Conservation (phyloP, 1,284 basidiomycete genomes). For the Wolfiporia cocos region DNA sequence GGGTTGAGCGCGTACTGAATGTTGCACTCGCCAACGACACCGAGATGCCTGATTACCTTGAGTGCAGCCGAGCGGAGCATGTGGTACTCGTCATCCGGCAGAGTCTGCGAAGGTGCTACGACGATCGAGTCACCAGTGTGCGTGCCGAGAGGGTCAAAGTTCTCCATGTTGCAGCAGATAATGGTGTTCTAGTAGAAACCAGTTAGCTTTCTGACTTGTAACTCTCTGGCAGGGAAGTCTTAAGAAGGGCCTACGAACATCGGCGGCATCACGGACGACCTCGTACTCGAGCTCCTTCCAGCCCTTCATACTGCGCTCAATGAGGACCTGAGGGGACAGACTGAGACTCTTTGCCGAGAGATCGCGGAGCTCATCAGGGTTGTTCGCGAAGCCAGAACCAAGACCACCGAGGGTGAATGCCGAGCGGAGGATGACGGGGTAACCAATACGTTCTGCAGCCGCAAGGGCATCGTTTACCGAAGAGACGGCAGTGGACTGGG, state of each 20-base stretch:
- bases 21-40: constrained; percentile 98
- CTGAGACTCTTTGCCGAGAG: constrained; percentile 89
- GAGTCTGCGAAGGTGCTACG: constrained; percentile 96
- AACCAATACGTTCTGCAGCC: constrained; percentile 90
- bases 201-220: background rate
- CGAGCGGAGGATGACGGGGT: constrained; percentile 97
- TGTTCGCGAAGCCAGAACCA: constrained; percentile 96
- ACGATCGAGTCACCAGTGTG: constrained; percentile 99
- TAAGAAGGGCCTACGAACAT: too few relatives aligned
- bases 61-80: constrained; percentile 98
- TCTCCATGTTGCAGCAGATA: constrained; percentile 97
- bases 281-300: constrained; percentile 99
- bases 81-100: constrained; percentile 98
- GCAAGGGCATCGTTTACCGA: constrained; percentile 88
- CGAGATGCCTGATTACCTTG: constrained; percentile 86
- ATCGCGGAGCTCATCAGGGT: constrained; percentile 93
- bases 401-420: constrained; percentile 98
- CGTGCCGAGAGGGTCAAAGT: constrained; percentile 98
- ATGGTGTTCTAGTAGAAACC: constrained; percentile 67
- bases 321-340: constrained; percentile 92
- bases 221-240: too few relatives aligned
- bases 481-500: constrained; percentile 97
- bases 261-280: constrained; percentile 95
- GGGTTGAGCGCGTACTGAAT: constrained; percentile 99
- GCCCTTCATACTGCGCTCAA: constrained; percentile 98